These are phyloP conservation scores for Fonsecaea nubica DNA, from an alignment of 2,329 filamentous ascomycete species.

Conservation along the genomic window DNA sequence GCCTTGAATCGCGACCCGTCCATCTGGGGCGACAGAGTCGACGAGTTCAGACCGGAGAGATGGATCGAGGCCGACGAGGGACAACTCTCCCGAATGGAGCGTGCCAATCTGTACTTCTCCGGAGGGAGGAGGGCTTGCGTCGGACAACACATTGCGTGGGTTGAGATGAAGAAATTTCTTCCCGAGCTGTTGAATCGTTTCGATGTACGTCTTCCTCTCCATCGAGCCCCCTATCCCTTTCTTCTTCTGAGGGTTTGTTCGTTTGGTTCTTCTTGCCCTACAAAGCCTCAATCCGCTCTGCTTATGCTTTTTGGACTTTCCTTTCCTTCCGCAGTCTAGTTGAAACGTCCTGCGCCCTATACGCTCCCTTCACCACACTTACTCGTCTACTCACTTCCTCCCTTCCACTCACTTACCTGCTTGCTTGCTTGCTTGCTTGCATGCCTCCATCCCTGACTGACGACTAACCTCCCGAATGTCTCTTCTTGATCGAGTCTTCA, in stretches of 20 bases:
- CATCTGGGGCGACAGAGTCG: conserved; percentile 48
- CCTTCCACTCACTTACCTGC: no score
- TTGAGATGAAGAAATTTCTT: conserved; percentile 30
- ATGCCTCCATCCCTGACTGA: no score
- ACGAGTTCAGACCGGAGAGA: conserved; percentile 52
- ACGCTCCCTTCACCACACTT: no score
- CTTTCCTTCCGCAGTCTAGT: no score
- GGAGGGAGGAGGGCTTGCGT: conserved; percentile 22
- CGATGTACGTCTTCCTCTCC: conserved; percentile 16
- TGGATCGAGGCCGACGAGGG: conserved; percentile 49
- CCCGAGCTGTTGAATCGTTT: conserved; percentile 21
- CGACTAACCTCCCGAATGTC: neutral
- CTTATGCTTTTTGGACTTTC: no score
- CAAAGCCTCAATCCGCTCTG: no score
- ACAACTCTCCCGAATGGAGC: conserved; percentile 43
- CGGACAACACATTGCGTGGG: conserved; percentile 29
- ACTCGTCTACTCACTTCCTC: no score
- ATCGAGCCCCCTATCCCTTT: neutral
- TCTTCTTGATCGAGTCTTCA: neutral
- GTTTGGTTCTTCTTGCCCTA: no score
- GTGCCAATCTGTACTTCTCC: conserved; percentile 19
- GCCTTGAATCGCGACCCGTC: conserved; percentile 50
- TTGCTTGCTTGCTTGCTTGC: no score
- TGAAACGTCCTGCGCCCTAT: no score
- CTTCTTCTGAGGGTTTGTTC: neutral